phyloP scores from a whole-genome alignment of 495 filamentous ascomycete species.

The Penicillium steckii region DNA sequence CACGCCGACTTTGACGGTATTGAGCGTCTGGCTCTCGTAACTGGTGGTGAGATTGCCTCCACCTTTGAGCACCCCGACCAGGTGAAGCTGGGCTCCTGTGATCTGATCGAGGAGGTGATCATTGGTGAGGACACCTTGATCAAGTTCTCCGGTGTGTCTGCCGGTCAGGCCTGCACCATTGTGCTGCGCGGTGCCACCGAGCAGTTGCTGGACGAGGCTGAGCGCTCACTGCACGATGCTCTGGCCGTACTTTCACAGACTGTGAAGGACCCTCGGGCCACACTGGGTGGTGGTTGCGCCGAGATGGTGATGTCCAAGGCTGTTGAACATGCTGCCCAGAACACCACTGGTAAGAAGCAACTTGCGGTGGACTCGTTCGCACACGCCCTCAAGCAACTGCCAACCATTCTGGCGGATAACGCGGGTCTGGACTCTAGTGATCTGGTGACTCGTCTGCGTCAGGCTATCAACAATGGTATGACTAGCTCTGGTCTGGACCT shows the following conservation, averaged over 20 bases:
- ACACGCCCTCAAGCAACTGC: conserved; percentile 83
- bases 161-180: conserved; percentile 93
- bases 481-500: conserved; percentile 88
- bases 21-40: conserved; percentile 90
- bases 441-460: conserved; percentile 84
- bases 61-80: conserved; percentile 98
- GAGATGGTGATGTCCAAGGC: conserved; percentile 99
- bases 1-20: conserved; percentile 99
- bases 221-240: conserved; percentile 93
- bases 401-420: conserved; percentile 96
- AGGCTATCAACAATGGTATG: conserved; percentile 92
- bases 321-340: conserved; percentile 89
- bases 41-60: conserved; percentile 93
- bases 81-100: conserved; percentile 93
- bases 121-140: conserved; percentile 97
- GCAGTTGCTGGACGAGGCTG: conserved; percentile 94
- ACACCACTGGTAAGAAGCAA: conserved; percentile 94
- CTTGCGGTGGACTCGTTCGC: conserved; percentile 90
- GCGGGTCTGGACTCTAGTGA: conserved; percentile 94
- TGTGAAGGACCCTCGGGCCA: conserved; percentile 89
- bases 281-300: conserved; percentile 91
- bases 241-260: conserved; percentile 97
- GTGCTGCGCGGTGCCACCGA: conserved; percentile 95
- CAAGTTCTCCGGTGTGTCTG: conserved; percentile 94
- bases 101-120: conserved; percentile 95